Evolutionary conservation across 148 eudicot species (phyloP).

Genomic region (Hydrangea macrophylla): DNA sequence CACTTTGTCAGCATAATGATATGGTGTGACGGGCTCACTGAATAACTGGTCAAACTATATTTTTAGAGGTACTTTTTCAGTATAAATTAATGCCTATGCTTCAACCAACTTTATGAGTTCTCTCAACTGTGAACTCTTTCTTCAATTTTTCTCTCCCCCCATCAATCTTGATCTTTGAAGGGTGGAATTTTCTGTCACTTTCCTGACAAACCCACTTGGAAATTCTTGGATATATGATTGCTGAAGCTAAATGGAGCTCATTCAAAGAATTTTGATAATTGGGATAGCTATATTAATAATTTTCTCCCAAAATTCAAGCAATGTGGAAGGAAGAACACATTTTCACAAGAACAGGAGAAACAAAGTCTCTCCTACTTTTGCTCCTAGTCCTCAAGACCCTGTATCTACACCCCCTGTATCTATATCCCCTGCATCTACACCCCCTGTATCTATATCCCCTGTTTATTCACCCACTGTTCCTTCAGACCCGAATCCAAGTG

Average conservation of each 20-base stretch:
- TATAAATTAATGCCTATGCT: conserved; percentile 26
- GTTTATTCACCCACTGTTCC: conserved; percentile 3
- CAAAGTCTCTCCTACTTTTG: conserved; percentile 22
- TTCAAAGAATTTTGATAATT: conserved; percentile 5
- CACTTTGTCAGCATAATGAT: no score
- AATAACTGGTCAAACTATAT: no score
- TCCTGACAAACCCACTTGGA: conserved; percentile 5
- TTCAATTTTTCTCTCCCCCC: conserved; percentile 10
- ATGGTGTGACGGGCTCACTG: no score
- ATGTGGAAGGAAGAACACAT: conserved; percentile 59
- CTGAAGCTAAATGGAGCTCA: conserved; percentile 22
- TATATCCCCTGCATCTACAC: conserved; percentile 18
- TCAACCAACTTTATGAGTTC: neutral
- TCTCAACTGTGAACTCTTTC: conserved; percentile 14
- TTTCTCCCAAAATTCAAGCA: conserved; percentile 14
- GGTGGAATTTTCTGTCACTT: conserved; percentile 2
- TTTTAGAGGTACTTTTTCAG: neutral
- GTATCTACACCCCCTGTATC: conserved; percentile 20
- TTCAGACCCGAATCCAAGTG: conserved; percentile 26
- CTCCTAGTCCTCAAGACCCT: conserved; percentile 31
- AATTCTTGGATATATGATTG: neutral
- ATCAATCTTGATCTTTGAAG: conserved; percentile 17
- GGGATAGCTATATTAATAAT: conserved; percentile 9
- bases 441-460: conserved; percentile 35
- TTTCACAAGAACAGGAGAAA: conserved; percentile 39